Evolutionary conservation across 140 eudicot species (phyloP), one percentile per base, ranked within the genome.

Genomic region (Senecio squalidus): DNA sequence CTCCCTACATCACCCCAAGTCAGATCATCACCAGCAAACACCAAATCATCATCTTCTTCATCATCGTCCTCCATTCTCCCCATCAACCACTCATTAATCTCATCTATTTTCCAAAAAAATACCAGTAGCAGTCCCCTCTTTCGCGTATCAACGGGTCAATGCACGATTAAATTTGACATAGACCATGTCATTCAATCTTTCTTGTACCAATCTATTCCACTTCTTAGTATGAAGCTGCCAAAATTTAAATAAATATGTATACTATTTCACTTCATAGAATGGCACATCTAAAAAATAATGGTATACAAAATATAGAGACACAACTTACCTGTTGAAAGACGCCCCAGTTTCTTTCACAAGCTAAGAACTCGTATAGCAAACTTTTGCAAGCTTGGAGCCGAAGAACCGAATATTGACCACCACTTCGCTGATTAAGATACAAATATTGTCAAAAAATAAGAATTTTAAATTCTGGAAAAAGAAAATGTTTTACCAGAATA

Each of bases 81-180:
- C 30, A 53, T 41, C 27, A 39, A 39, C 71, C 71, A 66, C 29
- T 51, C 55, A 9, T 53, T 66, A 21, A 29, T 36, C 5, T 52
- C 71, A 30, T 66, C 71, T 8, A 66, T 66, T 51, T 36, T 66
- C n/a, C 21, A 66, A 25, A 18, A 15, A n/a, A 20, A 52, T 38
- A 5, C 44, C 54, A 52, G n/a, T 53, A 21, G 9, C 5, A 14
- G n/a, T 26, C 8, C 39, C 45, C 41, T 27, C 25, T 2, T 4
- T 22, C 22, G 17, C 14, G 16, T 22, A 26, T 39, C 44, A 25
- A 9, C 22, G 61, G 18, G 39, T 27, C 53, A 55, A 66, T 4
- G 47, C 56, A 17, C 56, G 44, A 28, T 66, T 55, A 24, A 25
- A 54, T 56, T 39, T 66, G 30, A 36, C 46, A 53, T 23, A 66